Base-by-base conservation (phyloP, 768 basidiomycete species). In the Leucocoprinus birnbaumii region DNA sequence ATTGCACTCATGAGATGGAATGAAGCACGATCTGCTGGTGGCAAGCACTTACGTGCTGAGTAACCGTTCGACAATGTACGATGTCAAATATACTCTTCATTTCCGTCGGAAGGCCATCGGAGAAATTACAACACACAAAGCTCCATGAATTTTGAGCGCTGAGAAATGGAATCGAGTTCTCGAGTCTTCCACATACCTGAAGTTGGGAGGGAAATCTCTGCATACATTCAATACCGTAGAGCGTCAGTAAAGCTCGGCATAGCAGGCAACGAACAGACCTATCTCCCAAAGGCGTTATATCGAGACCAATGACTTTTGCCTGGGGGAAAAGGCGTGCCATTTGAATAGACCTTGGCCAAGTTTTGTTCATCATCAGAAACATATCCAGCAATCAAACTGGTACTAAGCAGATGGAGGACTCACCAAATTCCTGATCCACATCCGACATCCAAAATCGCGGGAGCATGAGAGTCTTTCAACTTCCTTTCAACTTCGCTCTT, bases 391-490 rank as follows among this genome's bases (percentile, higher is more conserved):
- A 3, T 21, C 13, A 5, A 45, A 45, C 18, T 45, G 35, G 16
- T 37, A 37, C 8, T 37, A 8, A 37, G n/a, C n/a, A n/a, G n/a
- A n/a, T n/a, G n/a, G n/a, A n/a, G n/a, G n/a, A n/a, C 45, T 27
- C 13, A 46, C 45, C 45, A 46, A n/a, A 46, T 46, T 25, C 10
- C 45, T 26, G 45, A 46, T 14, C 45, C 45, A 46, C 45, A 46
- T 0, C 45, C 45, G 8, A 46, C 45, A 16, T 46, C 45, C 21
- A 46, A 14, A n/a, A 46, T 46, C 3, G 22, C 24, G 7, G 22
- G 22, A 26, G 3, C n/a, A 16, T 22, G 6, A 13, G 45, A 25
- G 3, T 26, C 24, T 27, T 26, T 26, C 45, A 46, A 26, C 24
- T 25, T 22, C n/a, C n/a, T 22, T 25, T 26, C 27, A 26, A 46